phyloP scores from a whole-genome alignment of 345 rosid species.

The Camelina hispida region DNA sequence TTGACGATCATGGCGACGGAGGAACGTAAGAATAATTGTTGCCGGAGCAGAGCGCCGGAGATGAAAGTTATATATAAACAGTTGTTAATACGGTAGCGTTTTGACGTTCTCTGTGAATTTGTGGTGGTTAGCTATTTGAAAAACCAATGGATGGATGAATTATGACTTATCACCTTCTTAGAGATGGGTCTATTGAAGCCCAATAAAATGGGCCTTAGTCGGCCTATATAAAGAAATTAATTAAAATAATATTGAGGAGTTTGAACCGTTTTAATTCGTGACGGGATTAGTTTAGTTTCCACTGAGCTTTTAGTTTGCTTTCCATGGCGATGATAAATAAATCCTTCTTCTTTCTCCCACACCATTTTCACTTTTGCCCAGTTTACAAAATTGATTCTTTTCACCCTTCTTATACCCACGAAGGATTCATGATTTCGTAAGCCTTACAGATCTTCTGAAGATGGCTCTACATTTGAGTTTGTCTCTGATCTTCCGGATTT shows the following conservation, averaged over 20 bases:
- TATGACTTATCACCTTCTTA: constrained; percentile 13
- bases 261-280: constrained; percentile 26
- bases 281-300: constrained; percentile 34
- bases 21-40: constrained; percentile 1
- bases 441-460: constrained; percentile 4
- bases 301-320: constrained; percentile 12
- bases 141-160: background rate
- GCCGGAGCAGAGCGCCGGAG: constrained; percentile 19
- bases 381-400: constrained; percentile 9
- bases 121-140: constrained; percentile 22
- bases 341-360: constrained; percentile 23
- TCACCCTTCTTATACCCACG: constrained; percentile 29
- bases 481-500: constrained; percentile 28
- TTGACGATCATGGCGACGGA: constrained; percentile 36
- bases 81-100: background rate
- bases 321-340: constrained; percentile 40
- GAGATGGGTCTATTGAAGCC: background rate
- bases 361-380: constrained; percentile 26
- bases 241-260: constrained; percentile 6
- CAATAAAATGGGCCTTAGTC: background rate
- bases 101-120: background rate
- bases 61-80: background rate
- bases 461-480: constrained; percentile 33
- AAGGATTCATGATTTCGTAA: background rate
- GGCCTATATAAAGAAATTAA: background rate